phyloP scores from a whole-genome alignment of 2,329 filamentous ascomycete genomes.

The Pyrenochaeta sp. region DNA sequence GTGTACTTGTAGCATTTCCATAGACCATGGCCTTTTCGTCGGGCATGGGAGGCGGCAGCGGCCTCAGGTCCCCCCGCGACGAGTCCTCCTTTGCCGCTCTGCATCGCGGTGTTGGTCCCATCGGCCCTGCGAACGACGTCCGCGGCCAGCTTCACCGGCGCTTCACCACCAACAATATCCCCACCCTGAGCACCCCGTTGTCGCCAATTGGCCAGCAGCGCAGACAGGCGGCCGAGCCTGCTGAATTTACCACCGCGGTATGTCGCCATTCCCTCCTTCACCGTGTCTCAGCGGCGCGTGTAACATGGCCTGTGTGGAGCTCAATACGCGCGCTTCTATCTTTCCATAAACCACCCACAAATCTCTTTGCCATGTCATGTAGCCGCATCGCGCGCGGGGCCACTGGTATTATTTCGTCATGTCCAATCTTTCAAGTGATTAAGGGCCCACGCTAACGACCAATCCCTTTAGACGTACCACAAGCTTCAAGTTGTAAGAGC shows the following conservation, averaged over 20 bases:
- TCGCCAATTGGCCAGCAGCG: constrained; percentile 64
- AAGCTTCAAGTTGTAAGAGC: constrained; percentile 81
- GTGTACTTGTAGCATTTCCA: constrained; percentile 48
- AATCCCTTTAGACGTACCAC: constrained; percentile 64
- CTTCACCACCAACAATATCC: constrained; percentile 89
- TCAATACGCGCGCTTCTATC: too few species aligned
- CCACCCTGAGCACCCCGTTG: constrained; percentile 76
- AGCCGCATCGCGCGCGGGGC: too few species aligned
- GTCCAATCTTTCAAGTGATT: constrained; percentile 21
- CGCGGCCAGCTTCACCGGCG: constrained; percentile 83
- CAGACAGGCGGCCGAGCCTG: constrained; percentile 60
- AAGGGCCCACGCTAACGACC: constrained; percentile 36
- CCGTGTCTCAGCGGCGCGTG: constrained; percentile 8
- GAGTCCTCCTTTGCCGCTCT: constrained; percentile 78
- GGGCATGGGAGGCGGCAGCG: constrained; percentile 71
- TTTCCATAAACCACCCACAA: too few species aligned
- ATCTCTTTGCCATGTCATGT: neutral
- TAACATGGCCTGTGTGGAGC: too few species aligned
- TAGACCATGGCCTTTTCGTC: constrained; percentile 69
- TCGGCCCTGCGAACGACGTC: constrained; percentile 69
- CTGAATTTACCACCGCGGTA: constrained; percentile 63
- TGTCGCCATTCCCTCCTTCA: constrained; percentile 31
- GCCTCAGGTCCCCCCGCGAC: constrained; percentile 78
- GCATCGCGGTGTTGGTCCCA: constrained; percentile 68
- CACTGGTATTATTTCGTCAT: constrained; percentile 1